phyloP scores from a whole-genome alignment of 2,329 filamentous ascomycete species.

The Ophiostoma australiae region DNA sequence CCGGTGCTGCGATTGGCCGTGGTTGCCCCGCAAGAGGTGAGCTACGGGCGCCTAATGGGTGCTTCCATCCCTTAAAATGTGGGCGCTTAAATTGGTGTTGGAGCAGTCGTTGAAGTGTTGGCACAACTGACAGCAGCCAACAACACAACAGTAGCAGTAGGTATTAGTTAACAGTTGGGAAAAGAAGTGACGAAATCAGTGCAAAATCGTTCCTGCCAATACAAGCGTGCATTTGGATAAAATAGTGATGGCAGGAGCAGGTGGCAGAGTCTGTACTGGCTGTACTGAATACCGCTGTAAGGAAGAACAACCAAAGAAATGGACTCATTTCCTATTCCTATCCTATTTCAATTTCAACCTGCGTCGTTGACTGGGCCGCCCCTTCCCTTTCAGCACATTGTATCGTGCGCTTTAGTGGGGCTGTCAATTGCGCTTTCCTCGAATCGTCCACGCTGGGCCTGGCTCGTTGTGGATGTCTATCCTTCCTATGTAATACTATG shows the following conservation, averaged over 20 bases:
- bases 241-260: not conserved
- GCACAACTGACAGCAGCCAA: not conserved
- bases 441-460: slow-evolving; percentile 8
- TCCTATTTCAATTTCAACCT: not conserved
- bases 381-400: slow-evolving; percentile 10
- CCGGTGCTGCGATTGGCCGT: not conserved
- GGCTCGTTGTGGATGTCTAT: slow-evolving; percentile 10
- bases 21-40: not conserved
- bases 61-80: slow-evolving; percentile 15
- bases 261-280: no score
- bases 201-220: not conserved
- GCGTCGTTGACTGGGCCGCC: not conserved
- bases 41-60: slow-evolving; percentile 14
- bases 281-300: not conserved
- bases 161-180: not conserved
- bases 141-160: not conserved
- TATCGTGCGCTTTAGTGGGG: slow-evolving; percentile 15
- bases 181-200: not conserved
- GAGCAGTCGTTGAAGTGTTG: not conserved
- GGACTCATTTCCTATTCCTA: not conserved
- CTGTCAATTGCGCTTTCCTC: slow-evolving; percentile 9
- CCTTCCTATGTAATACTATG: not conserved
- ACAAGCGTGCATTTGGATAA: not conserved
- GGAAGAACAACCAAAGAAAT: not conserved
- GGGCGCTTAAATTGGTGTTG: slow-evolving; percentile 16